Percentiles rank a stretch among this genome's conserved stretches.
These are phyloP conservation scores for Trichocladium antarcticum DNA, from an alignment of 495 filamentous ascomycete species.

Conservation along the genomic window DNA sequence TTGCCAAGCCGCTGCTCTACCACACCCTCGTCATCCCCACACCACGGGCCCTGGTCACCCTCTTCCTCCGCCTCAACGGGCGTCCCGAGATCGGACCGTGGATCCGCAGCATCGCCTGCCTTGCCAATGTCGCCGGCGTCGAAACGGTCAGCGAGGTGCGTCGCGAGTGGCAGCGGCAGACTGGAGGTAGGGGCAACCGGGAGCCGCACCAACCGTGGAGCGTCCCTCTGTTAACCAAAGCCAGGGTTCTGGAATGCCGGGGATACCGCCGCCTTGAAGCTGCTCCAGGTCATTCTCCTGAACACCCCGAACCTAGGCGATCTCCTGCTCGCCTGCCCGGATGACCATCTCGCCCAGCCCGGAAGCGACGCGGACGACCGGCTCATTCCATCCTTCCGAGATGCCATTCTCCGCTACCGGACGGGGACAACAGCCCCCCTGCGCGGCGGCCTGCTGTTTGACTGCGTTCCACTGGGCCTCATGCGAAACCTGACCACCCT, in stretches of 20 bases:
- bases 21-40: conserved; percentile 23
- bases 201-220: not conserved
- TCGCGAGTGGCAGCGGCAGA: conserved; percentile 16
- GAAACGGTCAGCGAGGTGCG: conserved; percentile 9
- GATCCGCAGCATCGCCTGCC: conserved; percentile 24
- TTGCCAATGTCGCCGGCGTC: conserved; percentile 18
- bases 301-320: conserved; percentile 20
- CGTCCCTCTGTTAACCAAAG: conserved; percentile 7
- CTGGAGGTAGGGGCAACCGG: conserved; percentile 17
- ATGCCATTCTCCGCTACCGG: conserved; percentile 11
- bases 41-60: conserved; percentile 15
- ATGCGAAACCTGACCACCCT: conserved; percentile 16
- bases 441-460: not conserved
- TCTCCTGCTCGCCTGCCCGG: conserved; percentile 23
- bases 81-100: conserved; percentile 19
- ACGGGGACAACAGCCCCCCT: not conserved
- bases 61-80: conserved; percentile 13
- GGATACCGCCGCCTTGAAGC: conserved; percentile 11
- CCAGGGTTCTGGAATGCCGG: conserved; percentile 13
- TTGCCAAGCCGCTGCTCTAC: conserved; percentile 24
- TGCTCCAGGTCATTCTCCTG: conserved; percentile 17
- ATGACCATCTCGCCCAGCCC: conserved; percentile 10
- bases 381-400: conserved; percentile 1
- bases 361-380: conserved; percentile 6
- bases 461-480: conserved; percentile 12